Percentiles rank a stretch among this genome's conserved stretches.
These are phyloP conservation scores for Penicillium coprophilum DNA, from an alignment of 495 filamentous ascomycete species.

Conservation along the genomic window DNA sequence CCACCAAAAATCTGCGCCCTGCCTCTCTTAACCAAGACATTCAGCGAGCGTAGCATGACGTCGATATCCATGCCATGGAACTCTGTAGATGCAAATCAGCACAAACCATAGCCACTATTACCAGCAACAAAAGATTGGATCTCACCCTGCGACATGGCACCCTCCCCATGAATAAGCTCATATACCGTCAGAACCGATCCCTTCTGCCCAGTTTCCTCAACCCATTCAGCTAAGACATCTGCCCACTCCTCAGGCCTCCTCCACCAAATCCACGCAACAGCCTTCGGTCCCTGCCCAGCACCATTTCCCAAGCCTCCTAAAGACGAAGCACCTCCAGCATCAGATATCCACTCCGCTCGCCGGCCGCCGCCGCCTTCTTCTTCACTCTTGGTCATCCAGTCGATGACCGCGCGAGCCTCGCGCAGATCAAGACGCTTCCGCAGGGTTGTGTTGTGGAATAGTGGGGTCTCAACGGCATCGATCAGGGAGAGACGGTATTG, in stretches of 20 bases:
- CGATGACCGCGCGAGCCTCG: slow-evolving; percentile 67
- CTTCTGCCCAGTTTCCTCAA: slow-evolving; percentile 73
- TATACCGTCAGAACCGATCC: slow-evolving; percentile 73
- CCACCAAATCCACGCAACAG: slow-evolving; percentile 67
- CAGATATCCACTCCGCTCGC: slow-evolving; percentile 68
- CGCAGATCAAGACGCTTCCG: slow-evolving; percentile 56
- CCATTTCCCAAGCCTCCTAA: neutral
- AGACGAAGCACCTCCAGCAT: slow-evolving; percentile 4
- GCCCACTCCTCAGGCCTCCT: slow-evolving; percentile 74
- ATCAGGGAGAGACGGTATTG: slow-evolving; percentile 68
- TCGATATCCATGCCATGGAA: slow-evolving; percentile 87
- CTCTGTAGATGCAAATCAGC: slow-evolving; percentile 49
- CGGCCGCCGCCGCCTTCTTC: slow-evolving; percentile 56
- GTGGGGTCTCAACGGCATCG: slow-evolving; percentile 56
- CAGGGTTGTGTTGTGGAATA: slow-evolving; percentile 56
- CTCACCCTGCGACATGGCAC: slow-evolving; percentile 57
- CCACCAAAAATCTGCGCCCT: slow-evolving; percentile 90
- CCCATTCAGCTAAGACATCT: slow-evolving; percentile 58
- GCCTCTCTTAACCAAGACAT: slow-evolving; percentile 78
- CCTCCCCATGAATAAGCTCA: slow-evolving; percentile 69
- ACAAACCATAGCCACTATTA: neutral
- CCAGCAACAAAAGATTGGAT: neutral
- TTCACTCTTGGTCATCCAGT: slow-evolving; percentile 67
- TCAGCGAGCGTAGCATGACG: slow-evolving; percentile 73
- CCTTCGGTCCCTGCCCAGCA: slow-evolving; percentile 28